Base-by-base conservation (phyloP, 179 eudicot genomes). In the Beta macrorhiza region DNA sequence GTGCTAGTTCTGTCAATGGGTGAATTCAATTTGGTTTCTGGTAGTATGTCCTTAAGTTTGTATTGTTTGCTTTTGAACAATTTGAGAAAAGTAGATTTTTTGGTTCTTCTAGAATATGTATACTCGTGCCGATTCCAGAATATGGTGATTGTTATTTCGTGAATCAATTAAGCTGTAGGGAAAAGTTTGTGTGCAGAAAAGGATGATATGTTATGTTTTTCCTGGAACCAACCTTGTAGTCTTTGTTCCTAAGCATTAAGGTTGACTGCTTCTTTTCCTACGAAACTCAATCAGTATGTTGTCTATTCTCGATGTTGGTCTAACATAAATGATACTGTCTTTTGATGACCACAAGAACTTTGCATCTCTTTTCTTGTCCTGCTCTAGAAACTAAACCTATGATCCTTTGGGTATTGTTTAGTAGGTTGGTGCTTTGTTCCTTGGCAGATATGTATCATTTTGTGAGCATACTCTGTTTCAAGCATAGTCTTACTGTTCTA, bases 401-500 rank as follows among this genome's bases (percentile, higher is more conserved):
- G 20, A 49, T 64, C 45, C 12, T 58, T 76, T 77, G 57, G 45
- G 20, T 52, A 67, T 42, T 78, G 62, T 16, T 65, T 77, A 4
- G 56, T 65, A 81, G 55, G 58, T 44, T 74, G 59, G 53, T 19
- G 7, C 42, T 72, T 42, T 67, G 72, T 45, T n/a, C 25, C 72
- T 59, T 69, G 17, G 72, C 20, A 19, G 17, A 62, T 51, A 55
- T 29, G 12, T 49, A 53, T 44, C 76, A 58, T 37, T 29, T 20
- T 47, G 17, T 15, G 37, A 12, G 70, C 37, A 5, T 68, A 61
- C 16, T 20, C 44, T 67, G 71, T 62, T 78, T 64, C 77, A 82
- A 55, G 64, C 51, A 47, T 62, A 77, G 32, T 70, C 29, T 55
- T 78, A 22, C n/a, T 58, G 32, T 79, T 25, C 72, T 74, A 12